Evolutionary conservation across 2,329 filamentous ascomycete species (phyloP), one percentile per base, ranked within the genome.

Genomic region (Triangularia verruculosa): DNA sequence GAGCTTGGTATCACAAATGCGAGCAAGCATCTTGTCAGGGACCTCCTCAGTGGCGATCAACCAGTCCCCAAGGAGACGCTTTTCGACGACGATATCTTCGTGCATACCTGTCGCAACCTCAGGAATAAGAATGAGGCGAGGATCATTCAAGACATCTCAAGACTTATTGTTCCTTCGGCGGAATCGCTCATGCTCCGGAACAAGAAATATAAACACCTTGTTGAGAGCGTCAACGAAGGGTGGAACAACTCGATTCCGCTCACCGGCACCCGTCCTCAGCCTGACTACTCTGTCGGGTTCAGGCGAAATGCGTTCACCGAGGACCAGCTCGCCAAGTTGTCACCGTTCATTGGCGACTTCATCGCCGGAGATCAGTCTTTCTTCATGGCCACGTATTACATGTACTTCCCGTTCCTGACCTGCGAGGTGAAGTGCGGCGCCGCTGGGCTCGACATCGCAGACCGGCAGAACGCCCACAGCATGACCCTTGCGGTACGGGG

Each of bases 321-420:
- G 0, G n/a, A n/a, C n/a, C n/a, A n/a, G n/a, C n/a, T n/a, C n/a
- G n/a, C n/a, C n/a, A n/a, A n/a, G n/a, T n/a, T n/a, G n/a, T n/a
- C n/a, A n/a, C n/a, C n/a, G n/a, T n/a, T n/a, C n/a, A n/a, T n/a
- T n/a, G n/a, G n/a, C n/a, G n/a, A n/a, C n/a, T n/a, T n/a, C n/a
- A n/a, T n/a, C n/a, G n/a, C n/a, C n/a, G n/a, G n/a, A n/a, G n/a
- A n/a, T n/a, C n/a, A n/a, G n/a, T n/a, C n/a, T n/a, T n/a, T n/a
- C n/a, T n/a, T n/a, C n/a, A n/a, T 80, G 73, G 76, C 69, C 7
- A 83, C 78, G 11, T 79, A 75, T n/a, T n/a, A 76, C 3, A 82
- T 83, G 74, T 80, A 78, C 72, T 82, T 84, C 67, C 79, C 79
- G 2, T 84, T 83, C 66, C 71, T 84, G 0, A 77, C 78, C 0